Evolutionary conservation across 169 alveolate species (phyloP), one percentile per base, ranked within the genome.

Genomic region (Plasmodium yoelii): DNA sequence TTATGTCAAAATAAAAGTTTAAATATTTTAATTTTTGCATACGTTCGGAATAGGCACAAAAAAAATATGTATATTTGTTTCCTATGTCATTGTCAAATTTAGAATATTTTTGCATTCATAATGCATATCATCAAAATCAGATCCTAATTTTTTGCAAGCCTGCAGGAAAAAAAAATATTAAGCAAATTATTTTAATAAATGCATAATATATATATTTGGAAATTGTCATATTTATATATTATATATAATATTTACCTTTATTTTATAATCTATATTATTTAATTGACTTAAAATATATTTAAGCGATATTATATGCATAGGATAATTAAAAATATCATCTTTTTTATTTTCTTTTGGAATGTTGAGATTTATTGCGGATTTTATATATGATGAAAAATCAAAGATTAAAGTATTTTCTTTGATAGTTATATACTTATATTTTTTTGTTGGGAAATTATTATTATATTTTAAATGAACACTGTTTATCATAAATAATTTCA

Each of bases 91-190:
- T 28, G 71, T 68, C 49, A 67, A 82, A 70, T 82, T 39, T 22
- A 82, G 49, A 47, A 55, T 82, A 71, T 82, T 68, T 42, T 49
- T 82, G 59, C 90, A 82, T 82, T 65, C 90, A 55, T 44, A 34
- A 82, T 51, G 47, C 46, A 82, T 22, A 22, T 82, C 86, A 24
- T 68, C 53, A 69, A 82, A 82, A 70, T 82, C 86, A 60, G 72
- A 5, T 8, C 90, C 90, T 46, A 82, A 63, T 60, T 47, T 65
- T 67, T 82, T 82, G 56, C 84, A 82, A 67, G 56, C 90, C 90
- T 82, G 42, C 12, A 68, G n/a, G 61, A 61, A 82, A 67, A 82
- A 67, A 42, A 26, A 13, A 68, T 10, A 6, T 47, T 24, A 22
- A 15, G 26, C 22, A 65, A 34, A 39, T 22, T 13, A 60, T 9